Percentiles rank a stretch among this genome's conserved stretches.
Conservation (phyloP, 2,329 filamentous ascomycete genomes). For the Arthrobotrys sphaeroides region DNA sequence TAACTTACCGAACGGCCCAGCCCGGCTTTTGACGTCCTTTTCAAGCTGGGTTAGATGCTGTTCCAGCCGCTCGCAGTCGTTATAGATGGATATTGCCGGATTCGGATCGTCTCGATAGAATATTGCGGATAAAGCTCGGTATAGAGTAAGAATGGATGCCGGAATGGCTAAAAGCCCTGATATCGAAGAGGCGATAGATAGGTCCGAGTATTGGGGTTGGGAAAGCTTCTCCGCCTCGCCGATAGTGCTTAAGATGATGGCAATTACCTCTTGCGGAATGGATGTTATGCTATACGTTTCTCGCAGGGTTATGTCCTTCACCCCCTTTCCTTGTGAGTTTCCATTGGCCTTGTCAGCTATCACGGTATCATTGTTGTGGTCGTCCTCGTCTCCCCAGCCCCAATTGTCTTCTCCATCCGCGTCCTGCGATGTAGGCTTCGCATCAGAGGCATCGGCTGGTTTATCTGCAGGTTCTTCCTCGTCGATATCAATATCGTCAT, state of each 20-base stretch:
- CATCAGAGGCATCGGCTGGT: background rate
- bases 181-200: conserved; percentile 73
- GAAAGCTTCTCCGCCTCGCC: conserved; percentile 66
- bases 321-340: conserved; percentile 42
- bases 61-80: conserved; percentile 72
- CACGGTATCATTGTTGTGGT: conserved; percentile 59
- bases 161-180: conserved; percentile 76
- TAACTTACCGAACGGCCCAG: conserved; percentile 8
- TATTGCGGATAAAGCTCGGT: conserved; percentile 77
- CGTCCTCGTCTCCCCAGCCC: conserved; percentile 85
- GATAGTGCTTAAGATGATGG: conserved; percentile 70
- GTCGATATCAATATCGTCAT: conserved; percentile 59
- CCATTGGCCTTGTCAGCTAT: conserved; percentile 56
- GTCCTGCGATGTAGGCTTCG: conserved; percentile 35
- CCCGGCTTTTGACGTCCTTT: conserved; percentile 31
- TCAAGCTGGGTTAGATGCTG: conserved; percentile 62
- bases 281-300: conserved; percentile 90
- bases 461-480: conserved; percentile 61
- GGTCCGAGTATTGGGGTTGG: conserved; percentile 61
- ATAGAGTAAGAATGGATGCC: conserved; percentile 78
- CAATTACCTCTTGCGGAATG: conserved; percentile 80
- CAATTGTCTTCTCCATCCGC: conserved; percentile 68
- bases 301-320: conserved; percentile 74
- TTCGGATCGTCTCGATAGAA: conserved; percentile 73
- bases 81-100: conserved; percentile 75